Percentiles rank a stretch among this genome's conserved stretches.
Conservation (phyloP, 2,329 filamentous ascomycete genomes). For the Cucurbitaria berberidis region DNA sequence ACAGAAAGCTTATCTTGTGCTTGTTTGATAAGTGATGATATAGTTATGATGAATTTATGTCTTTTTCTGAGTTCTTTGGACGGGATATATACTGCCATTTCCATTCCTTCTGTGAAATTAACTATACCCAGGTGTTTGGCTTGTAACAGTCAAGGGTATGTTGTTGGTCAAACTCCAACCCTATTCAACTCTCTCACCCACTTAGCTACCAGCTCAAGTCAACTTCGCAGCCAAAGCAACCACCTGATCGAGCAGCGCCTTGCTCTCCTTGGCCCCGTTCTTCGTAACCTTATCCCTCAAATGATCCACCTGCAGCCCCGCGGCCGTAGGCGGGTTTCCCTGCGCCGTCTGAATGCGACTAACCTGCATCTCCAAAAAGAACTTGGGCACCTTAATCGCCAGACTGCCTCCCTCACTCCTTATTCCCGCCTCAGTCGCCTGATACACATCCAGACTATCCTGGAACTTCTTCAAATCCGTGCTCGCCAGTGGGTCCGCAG, state of each 20-base stretch:
- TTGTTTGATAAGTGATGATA: not conserved
- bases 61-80: no score
- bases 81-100: no score
- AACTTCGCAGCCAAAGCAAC: conserved; percentile 37
- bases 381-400: conserved; percentile 67
- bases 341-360: conserved; percentile 65
- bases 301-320: conserved; percentile 63
- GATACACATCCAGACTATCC: conserved; percentile 62
- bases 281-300: conserved; percentile 63
- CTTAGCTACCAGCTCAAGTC: conserved; percentile 1
- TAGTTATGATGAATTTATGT: not conserved
- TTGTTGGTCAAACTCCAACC: no score
- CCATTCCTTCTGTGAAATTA: no score
- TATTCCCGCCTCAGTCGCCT: conserved; percentile 66
- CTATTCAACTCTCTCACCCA: not conserved
- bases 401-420: conserved; percentile 60
- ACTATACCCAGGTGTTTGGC: no score
- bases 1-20: not conserved
- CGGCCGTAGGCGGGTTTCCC: conserved; percentile 59
- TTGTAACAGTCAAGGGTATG: no score
- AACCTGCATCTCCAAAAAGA: conserved; percentile 67
- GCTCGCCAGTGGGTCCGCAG: conserved; percentile 56
- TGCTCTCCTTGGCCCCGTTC: conserved; percentile 59
- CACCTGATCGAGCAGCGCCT: conserved; percentile 62
- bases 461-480: conserved; percentile 61